phyloP scores from a whole-genome alignment of 768 basidiomycete species.

The Leccinum barrowsii region DNA sequence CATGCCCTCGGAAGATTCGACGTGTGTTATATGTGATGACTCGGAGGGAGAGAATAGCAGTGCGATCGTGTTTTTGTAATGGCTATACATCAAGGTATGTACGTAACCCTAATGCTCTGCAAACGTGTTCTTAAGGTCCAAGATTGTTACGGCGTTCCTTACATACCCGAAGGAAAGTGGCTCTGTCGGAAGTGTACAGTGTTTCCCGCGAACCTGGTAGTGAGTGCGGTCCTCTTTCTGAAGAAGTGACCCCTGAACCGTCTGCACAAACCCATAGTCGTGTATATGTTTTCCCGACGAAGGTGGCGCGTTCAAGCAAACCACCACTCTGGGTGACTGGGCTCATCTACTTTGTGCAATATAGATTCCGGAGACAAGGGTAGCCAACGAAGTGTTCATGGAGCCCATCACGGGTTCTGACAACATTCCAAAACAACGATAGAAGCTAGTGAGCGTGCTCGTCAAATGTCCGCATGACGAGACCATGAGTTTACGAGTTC shows the following conservation, averaged over 20 bases:
- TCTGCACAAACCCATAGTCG: conserved; percentile 44
- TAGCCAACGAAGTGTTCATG: conserved; percentile 96
- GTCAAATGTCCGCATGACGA: not conserved
- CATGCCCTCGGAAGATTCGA: conserved; percentile 91
- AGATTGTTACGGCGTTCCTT: conserved; percentile 92
- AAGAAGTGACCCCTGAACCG: not conserved
- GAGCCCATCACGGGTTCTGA: conserved; percentile 93
- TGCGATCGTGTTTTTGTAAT: conserved; percentile 97
- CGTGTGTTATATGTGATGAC: conserved; percentile 96
- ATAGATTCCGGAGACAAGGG: conserved; percentile 93
- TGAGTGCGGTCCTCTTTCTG: conserved; percentile 37
- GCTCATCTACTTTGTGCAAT: conserved; percentile 95
- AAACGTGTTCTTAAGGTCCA: conserved; percentile 8
- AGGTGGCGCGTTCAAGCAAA: conserved; percentile 96
- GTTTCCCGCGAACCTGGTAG: conserved; percentile 94
- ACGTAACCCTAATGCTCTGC: not conserved
- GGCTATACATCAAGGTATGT: conserved; percentile 95
- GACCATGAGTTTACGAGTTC: conserved; percentile 9
- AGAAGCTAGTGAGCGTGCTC: conserved; percentile 79
- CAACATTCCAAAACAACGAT: conserved; percentile 81
- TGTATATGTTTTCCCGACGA: conserved; percentile 96
- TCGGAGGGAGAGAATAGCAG: conserved; percentile 98
- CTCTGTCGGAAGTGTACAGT: conserved; percentile 97
- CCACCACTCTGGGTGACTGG: conserved; percentile 85
- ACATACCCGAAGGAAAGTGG: conserved; percentile 88